Percentiles rank a stretch among this genome's conserved stretches.
Evolutionary conservation across 2,329 filamentous ascomycete genomes (phyloP).

Genomic region (Aspergillus niger): DNA sequence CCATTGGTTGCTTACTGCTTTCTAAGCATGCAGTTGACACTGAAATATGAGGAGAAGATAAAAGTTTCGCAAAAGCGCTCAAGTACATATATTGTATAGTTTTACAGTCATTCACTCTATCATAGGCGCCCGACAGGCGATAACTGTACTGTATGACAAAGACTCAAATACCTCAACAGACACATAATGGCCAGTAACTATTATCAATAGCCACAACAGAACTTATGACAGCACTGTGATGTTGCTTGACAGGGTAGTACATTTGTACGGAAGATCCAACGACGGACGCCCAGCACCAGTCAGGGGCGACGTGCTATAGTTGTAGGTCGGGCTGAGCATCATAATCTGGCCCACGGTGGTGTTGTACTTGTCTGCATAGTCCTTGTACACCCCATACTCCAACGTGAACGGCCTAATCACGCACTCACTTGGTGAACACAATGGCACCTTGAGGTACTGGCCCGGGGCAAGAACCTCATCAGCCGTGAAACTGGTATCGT

Average conservation of each 20-base stretch:
- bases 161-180: no score
- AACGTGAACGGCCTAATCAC: conserved; percentile 18
- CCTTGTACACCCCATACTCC: conserved; percentile 21
- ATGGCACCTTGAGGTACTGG: conserved; percentile 18
- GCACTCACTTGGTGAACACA: conserved; percentile 17
- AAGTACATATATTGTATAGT: no score
- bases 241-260: background rate
- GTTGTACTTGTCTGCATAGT: conserved; percentile 19
- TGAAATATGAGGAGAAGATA: no score
- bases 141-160: no score
- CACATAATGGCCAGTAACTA: no score
- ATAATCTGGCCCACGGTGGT: conserved; percentile 23
- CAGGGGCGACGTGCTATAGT: conserved; percentile 2
- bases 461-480: conserved; percentile 4
- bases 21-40: no score
- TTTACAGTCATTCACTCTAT: no score
- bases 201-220: background rate
- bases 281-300: background rate
- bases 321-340: conserved; percentile 26
- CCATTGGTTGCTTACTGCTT: no score
- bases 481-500: background rate
- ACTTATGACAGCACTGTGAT: background rate
- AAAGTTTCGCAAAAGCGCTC: no score
- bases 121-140: no score
- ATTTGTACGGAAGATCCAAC: background rate